Evolutionary conservation across 1,284 basidiomycete genomes (phyloP).

Genomic region (Heterobasidion irregulare): DNA sequence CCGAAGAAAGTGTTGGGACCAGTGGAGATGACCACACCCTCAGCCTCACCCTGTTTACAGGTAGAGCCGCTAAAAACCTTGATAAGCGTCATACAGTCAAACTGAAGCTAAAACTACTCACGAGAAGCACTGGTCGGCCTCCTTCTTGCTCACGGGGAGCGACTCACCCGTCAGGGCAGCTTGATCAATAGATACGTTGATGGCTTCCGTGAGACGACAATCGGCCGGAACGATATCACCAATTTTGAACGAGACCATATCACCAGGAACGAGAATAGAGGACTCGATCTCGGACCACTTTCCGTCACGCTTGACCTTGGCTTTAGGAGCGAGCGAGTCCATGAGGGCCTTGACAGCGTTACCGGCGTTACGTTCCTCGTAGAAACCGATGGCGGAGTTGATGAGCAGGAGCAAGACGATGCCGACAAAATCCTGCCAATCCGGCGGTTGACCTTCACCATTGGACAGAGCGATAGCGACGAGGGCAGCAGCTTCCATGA

Average conservation of each 20-base stretch:
- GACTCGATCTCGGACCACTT: constrained; percentile 87
- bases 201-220: constrained; percentile 89
- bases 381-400: constrained; percentile 98
- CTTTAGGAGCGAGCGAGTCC: constrained; percentile 98
- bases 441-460: constrained; percentile 79
- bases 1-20: constrained; percentile 96
- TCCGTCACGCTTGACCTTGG: constrained; percentile 82
- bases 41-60: constrained; percentile 96
- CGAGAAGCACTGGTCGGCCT: constrained; percentile 94
- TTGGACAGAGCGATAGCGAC: constrained; percentile 97
- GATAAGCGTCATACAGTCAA: constrained; percentile 8
- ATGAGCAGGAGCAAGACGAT: constrained; percentile 87
- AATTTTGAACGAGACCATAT: constrained; percentile 95
- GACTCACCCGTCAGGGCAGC: constrained; percentile 96
- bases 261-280: constrained; percentile 83
- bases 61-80: constrained; percentile 68
- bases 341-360: constrained; percentile 99
- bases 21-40: constrained; percentile 95
- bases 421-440: constrained; percentile 98
- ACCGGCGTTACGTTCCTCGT: constrained; percentile 94
- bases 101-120: constrained; percentile 31
- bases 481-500: constrained; percentile 97
- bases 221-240: constrained; percentile 96
- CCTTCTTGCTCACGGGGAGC: constrained; percentile 84
- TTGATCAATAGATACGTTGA: constrained; percentile 96